These are phyloP conservation scores for Albugo candida DNA, from an alignment of 352 stramenopile species.

Conservation along the genomic window DNA sequence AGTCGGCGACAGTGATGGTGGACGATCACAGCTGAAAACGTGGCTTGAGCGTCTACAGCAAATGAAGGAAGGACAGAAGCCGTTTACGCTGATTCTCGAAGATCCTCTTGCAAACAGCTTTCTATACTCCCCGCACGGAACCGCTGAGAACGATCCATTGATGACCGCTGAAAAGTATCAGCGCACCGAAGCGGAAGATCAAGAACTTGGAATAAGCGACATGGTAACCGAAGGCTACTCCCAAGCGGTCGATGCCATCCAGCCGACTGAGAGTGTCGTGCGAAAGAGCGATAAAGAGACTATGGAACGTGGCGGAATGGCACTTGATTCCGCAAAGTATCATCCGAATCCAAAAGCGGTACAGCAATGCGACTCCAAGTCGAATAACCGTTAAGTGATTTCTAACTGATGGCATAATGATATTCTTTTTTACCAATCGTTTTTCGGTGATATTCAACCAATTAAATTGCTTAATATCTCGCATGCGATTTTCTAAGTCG, in stretches of 20 bases:
- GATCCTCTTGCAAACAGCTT: conserved; percentile 86
- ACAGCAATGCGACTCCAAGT: conserved; percentile 17
- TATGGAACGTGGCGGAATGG: conserved; percentile 25
- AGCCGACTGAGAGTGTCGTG: conserved; percentile 12
- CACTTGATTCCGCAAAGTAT: conserved; percentile 32
- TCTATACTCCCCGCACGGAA: conserved; percentile 51
- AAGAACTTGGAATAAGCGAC: conserved; percentile 83
- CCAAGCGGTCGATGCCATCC: conserved; percentile 14
- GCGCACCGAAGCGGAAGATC: conserved; percentile 80
- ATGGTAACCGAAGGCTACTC: conserved; percentile 82
- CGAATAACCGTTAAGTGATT: too few species aligned
- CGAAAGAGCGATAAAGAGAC: conserved; percentile 34
- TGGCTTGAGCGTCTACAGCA: conserved; percentile 30
- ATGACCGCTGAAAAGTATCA: conserved; percentile 73
- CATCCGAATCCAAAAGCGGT: conserved; percentile 40
- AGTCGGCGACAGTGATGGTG: conserved; percentile 51
- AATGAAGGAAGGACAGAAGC: conserved; percentile 32
- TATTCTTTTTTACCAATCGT: not conserved
- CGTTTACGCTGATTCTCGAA: conserved; percentile 80
- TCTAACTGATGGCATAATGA: too few species aligned
- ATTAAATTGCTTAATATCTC: too few species aligned
- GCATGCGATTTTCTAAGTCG: too few species aligned
- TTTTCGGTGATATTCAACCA: not conserved
- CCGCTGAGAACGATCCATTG: conserved; percentile 27
- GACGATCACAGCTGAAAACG: conserved; percentile 26